Evolutionary conservation across 2,329 filamentous ascomycete species (phyloP).

Genomic region (Colletotrichum spaethianum): DNA sequence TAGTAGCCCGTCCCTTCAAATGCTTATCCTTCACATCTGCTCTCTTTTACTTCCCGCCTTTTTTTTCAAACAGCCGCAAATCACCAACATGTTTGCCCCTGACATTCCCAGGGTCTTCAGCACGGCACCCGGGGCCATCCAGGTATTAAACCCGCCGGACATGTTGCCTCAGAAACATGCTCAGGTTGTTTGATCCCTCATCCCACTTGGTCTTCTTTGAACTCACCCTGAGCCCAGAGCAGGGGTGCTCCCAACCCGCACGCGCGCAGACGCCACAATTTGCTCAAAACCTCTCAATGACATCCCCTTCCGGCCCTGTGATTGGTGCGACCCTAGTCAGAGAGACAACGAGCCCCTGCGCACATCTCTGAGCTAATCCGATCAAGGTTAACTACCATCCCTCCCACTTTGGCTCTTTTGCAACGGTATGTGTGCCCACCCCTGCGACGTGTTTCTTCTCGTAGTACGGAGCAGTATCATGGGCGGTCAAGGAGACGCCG

Average conservation of each 20-base stretch:
- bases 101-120: not conserved
- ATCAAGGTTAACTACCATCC: constrained; percentile 33
- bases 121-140: not conserved
- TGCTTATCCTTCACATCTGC: not conserved
- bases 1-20: not conserved
- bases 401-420: not conserved
- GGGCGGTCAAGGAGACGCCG: not conserved
- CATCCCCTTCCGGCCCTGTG: not conserved
- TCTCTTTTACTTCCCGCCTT: not conserved
- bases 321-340: constrained; percentile 4
- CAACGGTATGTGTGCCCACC: not conserved
- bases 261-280: constrained; percentile 53
- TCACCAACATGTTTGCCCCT: too few species aligned
- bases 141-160: not conserved
- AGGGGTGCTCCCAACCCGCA: too few species aligned
- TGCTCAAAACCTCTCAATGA: constrained; percentile 65
- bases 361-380: constrained; percentile 36
- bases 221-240: not conserved
- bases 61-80: not conserved
- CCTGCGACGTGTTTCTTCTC: not conserved
- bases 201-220: not conserved
- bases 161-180: constrained; percentile 1
- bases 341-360: constrained; percentile 26
- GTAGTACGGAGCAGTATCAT: not conserved
- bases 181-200: constrained; percentile 2